Conservation (phyloP, 225 moss, liverwort and hornwort genomes). For the Pseudisothecium myosuroides region DNA sequence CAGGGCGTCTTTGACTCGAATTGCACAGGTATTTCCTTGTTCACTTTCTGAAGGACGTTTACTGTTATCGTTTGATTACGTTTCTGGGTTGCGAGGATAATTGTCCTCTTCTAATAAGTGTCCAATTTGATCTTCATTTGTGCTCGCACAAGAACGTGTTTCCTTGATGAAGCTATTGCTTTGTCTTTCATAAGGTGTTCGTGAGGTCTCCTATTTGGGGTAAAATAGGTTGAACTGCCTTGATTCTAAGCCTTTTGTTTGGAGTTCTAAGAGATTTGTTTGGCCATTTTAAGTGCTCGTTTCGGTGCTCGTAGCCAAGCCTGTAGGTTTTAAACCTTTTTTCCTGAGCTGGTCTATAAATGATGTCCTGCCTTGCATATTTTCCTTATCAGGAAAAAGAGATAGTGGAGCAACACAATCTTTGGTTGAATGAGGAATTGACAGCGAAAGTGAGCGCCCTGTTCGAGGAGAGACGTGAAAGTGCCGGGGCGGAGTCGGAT, state of each 20-base stretch:
- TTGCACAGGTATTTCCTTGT: conserved; percentile 52
- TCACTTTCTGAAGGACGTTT: not conserved
- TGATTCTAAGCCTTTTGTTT: not conserved
- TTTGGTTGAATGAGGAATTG: conserved; percentile 88
- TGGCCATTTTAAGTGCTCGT: not conserved
- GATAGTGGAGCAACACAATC: conserved; percentile 83
- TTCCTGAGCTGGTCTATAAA: not conserved
- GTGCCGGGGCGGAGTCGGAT: conserved; percentile 68
- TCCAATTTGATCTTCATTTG: not conserved
- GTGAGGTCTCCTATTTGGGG: not conserved
- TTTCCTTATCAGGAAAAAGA: conserved; percentile 64
- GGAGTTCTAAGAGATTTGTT: not conserved
- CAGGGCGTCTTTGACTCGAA: conserved; percentile 51
- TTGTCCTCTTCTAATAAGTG: not conserved
- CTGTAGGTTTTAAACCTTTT: not conserved
- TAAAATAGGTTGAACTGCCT: not conserved
- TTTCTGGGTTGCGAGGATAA: not conserved
- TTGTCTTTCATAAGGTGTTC: not conserved
- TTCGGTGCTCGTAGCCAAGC: not conserved
- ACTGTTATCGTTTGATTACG: not conserved
- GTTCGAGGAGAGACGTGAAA: conserved; percentile 75
- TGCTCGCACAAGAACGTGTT: not conserved
- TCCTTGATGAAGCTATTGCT: not conserved
- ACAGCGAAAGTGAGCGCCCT: conserved; percentile 59
- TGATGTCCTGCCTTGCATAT: not conserved